Evolutionary conservation across 208 protist genomes (phyloP).

Genomic region (Leishmania arabica): DNA sequence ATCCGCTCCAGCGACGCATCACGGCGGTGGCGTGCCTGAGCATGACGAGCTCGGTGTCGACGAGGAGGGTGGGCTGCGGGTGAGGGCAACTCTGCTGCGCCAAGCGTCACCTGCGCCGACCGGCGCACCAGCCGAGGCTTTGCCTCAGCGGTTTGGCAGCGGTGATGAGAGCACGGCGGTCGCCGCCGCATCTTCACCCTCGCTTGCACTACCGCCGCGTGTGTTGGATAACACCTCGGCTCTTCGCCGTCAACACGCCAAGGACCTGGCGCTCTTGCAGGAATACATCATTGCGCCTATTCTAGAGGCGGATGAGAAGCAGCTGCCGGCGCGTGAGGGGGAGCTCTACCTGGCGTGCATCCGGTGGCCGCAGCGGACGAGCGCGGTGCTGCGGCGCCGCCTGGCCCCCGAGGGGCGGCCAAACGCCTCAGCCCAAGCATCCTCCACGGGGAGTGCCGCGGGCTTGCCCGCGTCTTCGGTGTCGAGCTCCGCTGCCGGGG

Average conservation of each 20-base stretch:
- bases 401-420: conserved; percentile 27
- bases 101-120: conserved; percentile 9
- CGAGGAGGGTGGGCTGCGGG: background rate
- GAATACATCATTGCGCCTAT: conserved; percentile 70
- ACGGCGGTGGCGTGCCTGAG: background rate
- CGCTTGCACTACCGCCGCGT: conserved; percentile 9
- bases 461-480: background rate
- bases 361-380: conserved; percentile 57
- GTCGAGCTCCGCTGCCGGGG: background rate
- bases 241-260: conserved; percentile 31
- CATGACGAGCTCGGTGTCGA: background rate
- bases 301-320: conserved; percentile 53
- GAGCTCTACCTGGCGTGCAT: conserved; percentile 67
- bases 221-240: conserved; percentile 37
- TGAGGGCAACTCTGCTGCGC: conserved; percentile 2
- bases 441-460: background rate
- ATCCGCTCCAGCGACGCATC: background rate
- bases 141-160: background rate
- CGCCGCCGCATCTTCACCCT: conserved; percentile 5
- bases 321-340: conserved; percentile 60
- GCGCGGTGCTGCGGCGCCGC: conserved; percentile 57
- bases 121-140: background rate
- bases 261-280: conserved; percentile 57
- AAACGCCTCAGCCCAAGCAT: background rate
- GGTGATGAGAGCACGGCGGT: background rate